phyloP scores from a whole-genome alignment of 2,329 filamentous ascomycete species.

The Aciculosporium take region DNA sequence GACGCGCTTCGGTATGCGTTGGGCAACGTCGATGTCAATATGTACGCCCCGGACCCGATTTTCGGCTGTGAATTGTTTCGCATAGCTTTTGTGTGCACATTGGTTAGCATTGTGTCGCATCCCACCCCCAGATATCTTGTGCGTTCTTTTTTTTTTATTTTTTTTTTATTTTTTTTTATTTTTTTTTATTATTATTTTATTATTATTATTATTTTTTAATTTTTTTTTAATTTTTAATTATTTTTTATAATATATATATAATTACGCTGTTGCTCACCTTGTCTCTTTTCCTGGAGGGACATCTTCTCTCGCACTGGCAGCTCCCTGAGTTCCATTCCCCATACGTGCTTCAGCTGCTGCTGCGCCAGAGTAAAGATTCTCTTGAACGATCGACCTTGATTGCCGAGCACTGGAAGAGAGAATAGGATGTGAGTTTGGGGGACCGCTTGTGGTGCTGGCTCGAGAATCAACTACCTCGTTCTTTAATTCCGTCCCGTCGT shows the following conservation, averaged over 20 bases:
- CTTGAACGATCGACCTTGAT: conserved; percentile 57
- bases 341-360: conserved; percentile 50
- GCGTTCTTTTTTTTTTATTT: too few relatives aligned
- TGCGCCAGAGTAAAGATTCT: conserved; percentile 67
- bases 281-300: conserved; percentile 61
- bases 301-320: conserved; percentile 69
- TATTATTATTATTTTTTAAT: too few relatives aligned
- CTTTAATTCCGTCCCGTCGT: conserved; percentile 45
- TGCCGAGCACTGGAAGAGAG: conserved; percentile 47
- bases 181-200: too few relatives aligned
- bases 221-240: too few relatives aligned
- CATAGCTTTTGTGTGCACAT: too few relatives aligned
- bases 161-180: too few relatives aligned
- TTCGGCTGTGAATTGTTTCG: conserved; percentile 36
- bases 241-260: too few relatives aligned
- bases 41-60: conserved; percentile 54
- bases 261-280: too few relatives aligned
- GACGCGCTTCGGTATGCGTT: conserved; percentile 47
- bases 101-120: too few relatives aligned
- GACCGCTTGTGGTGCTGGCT: background rate
- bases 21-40: conserved; percentile 62
- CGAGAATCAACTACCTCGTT: conserved; percentile 34
- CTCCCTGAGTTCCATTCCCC: conserved; percentile 89
- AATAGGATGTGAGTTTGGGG: background rate
- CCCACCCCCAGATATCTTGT: too few relatives aligned